Evolutionary conservation across 257 asterid genomes (phyloP).

Genomic region (Fraxinus anomala): DNA sequence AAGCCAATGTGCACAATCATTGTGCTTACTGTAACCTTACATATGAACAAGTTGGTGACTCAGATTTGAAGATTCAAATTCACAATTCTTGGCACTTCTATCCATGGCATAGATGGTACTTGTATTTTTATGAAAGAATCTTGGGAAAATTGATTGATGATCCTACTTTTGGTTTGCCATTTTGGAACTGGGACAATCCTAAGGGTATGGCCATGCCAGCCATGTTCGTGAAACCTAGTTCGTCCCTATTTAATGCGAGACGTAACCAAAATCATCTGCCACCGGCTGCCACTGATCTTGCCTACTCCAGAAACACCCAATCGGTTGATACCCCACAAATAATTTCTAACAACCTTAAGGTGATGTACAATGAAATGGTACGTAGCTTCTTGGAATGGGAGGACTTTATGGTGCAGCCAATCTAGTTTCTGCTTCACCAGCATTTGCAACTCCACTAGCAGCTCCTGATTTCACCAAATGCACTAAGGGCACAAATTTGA

Average conservation of each 20-base stretch:
- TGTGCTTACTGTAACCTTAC: slow-evolving; percentile 20
- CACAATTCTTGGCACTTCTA: slow-evolving; percentile 15
- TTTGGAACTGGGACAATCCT: slow-evolving; percentile 17
- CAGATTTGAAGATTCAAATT: neutral
- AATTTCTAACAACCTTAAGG: neutral
- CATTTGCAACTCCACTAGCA: slow-evolving; percentile 34
- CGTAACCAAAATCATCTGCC: neutral
- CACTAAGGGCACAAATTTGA: slow-evolving; percentile 34
- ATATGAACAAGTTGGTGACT: neutral
- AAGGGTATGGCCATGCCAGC: neutral
- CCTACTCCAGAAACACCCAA: too few species aligned
- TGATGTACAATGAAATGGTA: slow-evolving; percentile 8
- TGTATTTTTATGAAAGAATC: slow-evolving; percentile 20
- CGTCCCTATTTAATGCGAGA: neutral
- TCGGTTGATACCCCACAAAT: neutral
- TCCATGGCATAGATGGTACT: slow-evolving; percentile 21
- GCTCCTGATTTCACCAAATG: slow-evolving; percentile 46
- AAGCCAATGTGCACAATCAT: slow-evolving; percentile 18
- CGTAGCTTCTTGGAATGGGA: slow-evolving; percentile 34
- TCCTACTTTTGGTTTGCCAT: slow-evolving; percentile 19
- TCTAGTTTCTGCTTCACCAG: slow-evolving; percentile 17
- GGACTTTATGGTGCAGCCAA: slow-evolving; percentile 33
- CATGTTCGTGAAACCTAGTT: neutral
- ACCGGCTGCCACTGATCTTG: neutral
- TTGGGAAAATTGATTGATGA: slow-evolving; percentile 14